Evolutionary conservation across 768 basidiomycete genomes (phyloP).

Genomic region (Cystofilobasidium bisporidii): DNA sequence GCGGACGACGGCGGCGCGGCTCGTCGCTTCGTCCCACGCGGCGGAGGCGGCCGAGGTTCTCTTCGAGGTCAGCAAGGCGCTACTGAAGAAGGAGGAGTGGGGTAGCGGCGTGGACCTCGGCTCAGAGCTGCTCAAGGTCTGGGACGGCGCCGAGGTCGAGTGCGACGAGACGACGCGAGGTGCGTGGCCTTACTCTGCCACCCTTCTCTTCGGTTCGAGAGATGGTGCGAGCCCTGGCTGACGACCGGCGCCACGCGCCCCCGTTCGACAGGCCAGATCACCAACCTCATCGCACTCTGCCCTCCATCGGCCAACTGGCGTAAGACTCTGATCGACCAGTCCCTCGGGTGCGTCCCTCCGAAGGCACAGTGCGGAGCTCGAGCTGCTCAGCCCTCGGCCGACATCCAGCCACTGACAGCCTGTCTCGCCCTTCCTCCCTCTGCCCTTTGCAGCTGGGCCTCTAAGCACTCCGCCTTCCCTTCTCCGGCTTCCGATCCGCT

Average conservation of each 20-base stretch:
- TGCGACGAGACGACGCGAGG: constrained; percentile 66
- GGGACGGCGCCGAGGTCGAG: constrained; percentile 59
- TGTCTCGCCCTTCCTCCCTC: constrained; percentile 1
- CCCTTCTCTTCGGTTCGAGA: neutral
- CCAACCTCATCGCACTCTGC: constrained; percentile 80
- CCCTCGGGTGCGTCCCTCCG: constrained; percentile 53
- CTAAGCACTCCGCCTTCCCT: constrained; percentile 52
- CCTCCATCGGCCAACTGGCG: constrained; percentile 75
- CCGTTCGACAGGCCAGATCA: constrained; percentile 64
- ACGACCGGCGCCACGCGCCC: too few species aligned
- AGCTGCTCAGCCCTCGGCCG: constrained; percentile 29
- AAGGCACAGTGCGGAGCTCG: constrained; percentile 19
- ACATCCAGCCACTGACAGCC: too few species aligned
- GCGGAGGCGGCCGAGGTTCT: constrained; percentile 85
- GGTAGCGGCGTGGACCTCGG: constrained; percentile 86
- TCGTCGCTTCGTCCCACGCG: constrained; percentile 49
- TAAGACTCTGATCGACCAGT: constrained; percentile 74
- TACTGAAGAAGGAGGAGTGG: constrained; percentile 75
- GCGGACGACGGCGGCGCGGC: constrained; percentile 79
- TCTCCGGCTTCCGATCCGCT: constrained; percentile 79
- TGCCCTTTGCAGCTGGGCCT: constrained; percentile 61
- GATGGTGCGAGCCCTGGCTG: constrained; percentile 2
- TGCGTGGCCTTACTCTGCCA: constrained; percentile 43
- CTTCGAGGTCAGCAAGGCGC: constrained; percentile 76
- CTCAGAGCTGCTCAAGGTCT: constrained; percentile 70